These are phyloP conservation scores for Globisporangium yorkense DNA, from an alignment of 352 stramenopile genomes.

Conservation along the genomic window DNA sequence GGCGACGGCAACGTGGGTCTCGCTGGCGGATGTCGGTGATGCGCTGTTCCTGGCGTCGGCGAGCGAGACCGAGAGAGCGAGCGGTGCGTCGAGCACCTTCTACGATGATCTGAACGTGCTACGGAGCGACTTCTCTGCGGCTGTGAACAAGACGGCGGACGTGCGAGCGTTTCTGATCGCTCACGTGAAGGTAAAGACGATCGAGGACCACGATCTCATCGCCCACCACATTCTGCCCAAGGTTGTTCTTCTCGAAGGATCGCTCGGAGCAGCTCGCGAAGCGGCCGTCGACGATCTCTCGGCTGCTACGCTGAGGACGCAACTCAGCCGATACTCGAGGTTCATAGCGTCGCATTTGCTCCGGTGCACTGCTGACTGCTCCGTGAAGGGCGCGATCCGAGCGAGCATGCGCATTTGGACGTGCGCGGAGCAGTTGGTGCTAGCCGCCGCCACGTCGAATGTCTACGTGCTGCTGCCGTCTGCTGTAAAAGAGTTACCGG, in stretches of 20 bases:
- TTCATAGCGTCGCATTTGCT: slow-evolving; percentile 32
- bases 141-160: slow-evolving; percentile 19
- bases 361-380: slow-evolving; percentile 20
- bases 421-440: slow-evolving; percentile 12
- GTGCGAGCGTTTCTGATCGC: slow-evolving; percentile 45
- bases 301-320: background rate
- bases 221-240: slow-evolving; percentile 50
- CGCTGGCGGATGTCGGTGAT: slow-evolving; percentile 34
- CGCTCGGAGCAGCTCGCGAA: background rate
- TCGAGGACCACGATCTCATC: slow-evolving; percentile 72
- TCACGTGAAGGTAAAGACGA: slow-evolving; percentile 49
- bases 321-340: slow-evolving; percentile 21
- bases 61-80: background rate
- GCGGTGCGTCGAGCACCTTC: slow-evolving; percentile 10
- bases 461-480: slow-evolving; percentile 31
- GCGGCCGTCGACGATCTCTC: background rate
- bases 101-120: slow-evolving; percentile 39
- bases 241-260: slow-evolving; percentile 14
- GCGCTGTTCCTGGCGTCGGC: slow-evolving; percentile 18
- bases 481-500: slow-evolving; percentile 9
- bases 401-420: slow-evolving; percentile 26
- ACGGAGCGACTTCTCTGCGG: slow-evolving; percentile 28
- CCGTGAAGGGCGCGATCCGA: slow-evolving; percentile 22
- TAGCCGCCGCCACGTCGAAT: slow-evolving; percentile 2
- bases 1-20: slow-evolving; percentile 27